phyloP scores from a whole-genome alignment of 2,329 filamentous ascomycete genomes.

The Colletotrichum australisinense region DNA sequence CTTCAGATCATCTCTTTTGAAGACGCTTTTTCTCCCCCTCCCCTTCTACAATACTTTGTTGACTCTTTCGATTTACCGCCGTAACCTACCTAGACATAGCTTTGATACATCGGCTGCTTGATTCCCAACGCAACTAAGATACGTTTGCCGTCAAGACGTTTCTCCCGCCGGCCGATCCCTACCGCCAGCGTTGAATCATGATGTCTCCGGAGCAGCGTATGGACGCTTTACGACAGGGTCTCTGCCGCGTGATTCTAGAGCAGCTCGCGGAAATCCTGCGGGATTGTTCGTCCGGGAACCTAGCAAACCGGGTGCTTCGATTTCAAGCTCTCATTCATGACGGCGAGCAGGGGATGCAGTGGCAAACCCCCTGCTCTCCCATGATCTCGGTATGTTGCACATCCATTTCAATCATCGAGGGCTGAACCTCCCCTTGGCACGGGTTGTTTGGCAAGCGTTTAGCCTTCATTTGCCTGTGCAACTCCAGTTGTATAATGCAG shows the following conservation, averaged over 20 bases:
- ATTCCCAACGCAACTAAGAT: background rate
- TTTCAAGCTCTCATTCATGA: constrained; percentile 36
- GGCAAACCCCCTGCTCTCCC: constrained; percentile 30
- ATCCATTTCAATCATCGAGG: background rate
- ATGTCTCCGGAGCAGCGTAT: constrained; percentile 33
- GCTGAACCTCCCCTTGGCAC: background rate
- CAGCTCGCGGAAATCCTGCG: constrained; percentile 32
- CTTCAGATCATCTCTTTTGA: constrained; percentile 4
- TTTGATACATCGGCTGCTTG: constrained; percentile 4
- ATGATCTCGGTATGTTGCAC: constrained; percentile 34
- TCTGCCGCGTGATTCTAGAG: constrained; percentile 35
- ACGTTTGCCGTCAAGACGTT: background rate
- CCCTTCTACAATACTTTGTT: background rate
- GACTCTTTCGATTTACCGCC: background rate
- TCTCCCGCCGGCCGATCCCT: background rate
- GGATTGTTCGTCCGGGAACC: constrained; percentile 34
- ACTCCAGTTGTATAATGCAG: background rate
- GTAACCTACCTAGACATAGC: constrained; percentile 3
- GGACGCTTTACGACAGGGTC: constrained; percentile 31
- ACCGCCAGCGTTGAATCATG: constrained; percentile 21
- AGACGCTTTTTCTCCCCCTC: background rate
- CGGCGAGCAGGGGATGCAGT: constrained; percentile 26
- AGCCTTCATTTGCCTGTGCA: background rate
- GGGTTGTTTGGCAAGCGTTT: background rate
- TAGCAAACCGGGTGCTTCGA: constrained; percentile 33